A percentile compares a stretch with the other conserved stretches of the same genome.
Conservation (phyloP, 2,329 filamentous ascomycete species). For the Ceratocystis ficicola region DNA sequence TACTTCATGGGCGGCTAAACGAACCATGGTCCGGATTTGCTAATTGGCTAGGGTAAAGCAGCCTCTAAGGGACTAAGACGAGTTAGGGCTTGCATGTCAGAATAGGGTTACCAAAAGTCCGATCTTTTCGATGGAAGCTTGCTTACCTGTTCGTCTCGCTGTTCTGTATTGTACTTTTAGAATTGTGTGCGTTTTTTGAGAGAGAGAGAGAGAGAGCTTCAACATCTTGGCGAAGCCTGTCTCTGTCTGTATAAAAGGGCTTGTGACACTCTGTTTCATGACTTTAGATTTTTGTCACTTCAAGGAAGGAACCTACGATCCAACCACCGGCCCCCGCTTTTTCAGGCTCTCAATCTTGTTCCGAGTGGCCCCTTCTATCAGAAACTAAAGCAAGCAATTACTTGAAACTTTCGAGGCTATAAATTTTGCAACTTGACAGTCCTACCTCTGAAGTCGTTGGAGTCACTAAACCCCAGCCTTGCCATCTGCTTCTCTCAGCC, state of each 20-base stretch:
- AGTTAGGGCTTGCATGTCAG: not conserved
- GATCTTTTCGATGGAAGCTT: too few species aligned
- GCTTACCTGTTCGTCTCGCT: too few species aligned
- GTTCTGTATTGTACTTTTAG: too few species aligned
- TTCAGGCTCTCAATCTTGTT: constrained; percentile 1
- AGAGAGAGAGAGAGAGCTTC: too few species aligned
- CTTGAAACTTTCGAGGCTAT: not conserved
- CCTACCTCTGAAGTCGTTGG: not conserved
- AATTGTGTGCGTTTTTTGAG: too few species aligned
- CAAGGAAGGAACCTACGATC: constrained; percentile 1
- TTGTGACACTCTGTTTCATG: not conserved
- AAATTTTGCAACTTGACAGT: not conserved
- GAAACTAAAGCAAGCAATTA: not conserved
- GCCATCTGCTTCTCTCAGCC: not conserved
- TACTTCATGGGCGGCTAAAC: not conserved
- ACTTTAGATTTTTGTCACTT: not conserved
- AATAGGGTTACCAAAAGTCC: not conserved
- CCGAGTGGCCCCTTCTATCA: not conserved
- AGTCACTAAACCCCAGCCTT: not conserved
- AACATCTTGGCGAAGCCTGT: too few species aligned
- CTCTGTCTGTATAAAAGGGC: not conserved
- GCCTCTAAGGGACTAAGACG: not conserved
- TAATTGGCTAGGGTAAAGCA: not conserved
- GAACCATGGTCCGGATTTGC: not conserved
- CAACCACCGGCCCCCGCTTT: constrained; percentile 9